Percentiles rank a stretch among this genome's conserved stretches.
Evolutionary conservation across 2,329 filamentous ascomycete genomes (phyloP).

Genomic region (Polychaeton citri): DNA sequence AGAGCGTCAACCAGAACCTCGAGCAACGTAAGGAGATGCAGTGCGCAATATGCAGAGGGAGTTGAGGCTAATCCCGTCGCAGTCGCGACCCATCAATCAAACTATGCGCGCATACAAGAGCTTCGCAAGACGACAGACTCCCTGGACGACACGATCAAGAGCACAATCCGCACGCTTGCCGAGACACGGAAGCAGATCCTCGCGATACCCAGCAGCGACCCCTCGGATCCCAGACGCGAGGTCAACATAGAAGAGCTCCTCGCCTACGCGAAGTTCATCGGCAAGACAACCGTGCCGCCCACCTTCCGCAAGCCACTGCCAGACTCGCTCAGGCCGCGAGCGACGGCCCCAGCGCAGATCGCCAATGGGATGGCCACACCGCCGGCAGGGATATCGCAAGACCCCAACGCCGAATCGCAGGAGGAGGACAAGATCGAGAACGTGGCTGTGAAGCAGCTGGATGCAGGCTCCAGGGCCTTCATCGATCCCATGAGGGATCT

Average conservation of each 20-base stretch:
- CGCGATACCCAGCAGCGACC: too few species aligned
- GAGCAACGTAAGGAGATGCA: slow-evolving; percentile 41
- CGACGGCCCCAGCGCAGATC: slow-evolving; percentile 4
- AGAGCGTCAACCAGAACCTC: slow-evolving; percentile 51
- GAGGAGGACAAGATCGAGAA: neutral
- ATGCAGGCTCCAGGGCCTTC: slow-evolving; percentile 21
- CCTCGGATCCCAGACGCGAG: slow-evolving; percentile 24
- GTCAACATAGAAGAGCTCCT: slow-evolving; percentile 63
- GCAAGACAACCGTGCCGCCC: slow-evolving; percentile 63
- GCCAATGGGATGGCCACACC: slow-evolving; percentile 21
- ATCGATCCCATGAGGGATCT: slow-evolving; percentile 42
- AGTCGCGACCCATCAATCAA: slow-evolving; percentile 65
- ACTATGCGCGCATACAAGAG: slow-evolving; percentile 53
- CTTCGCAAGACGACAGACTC: slow-evolving; percentile 53
- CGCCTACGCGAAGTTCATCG: slow-evolving; percentile 65
- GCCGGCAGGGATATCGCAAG: slow-evolving; percentile 6
- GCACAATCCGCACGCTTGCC: slow-evolving; percentile 56
- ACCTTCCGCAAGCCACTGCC: slow-evolving; percentile 26
- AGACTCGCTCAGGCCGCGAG: slow-evolving; percentile 1
- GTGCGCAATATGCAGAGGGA: slow-evolving; percentile 1
- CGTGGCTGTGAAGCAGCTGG: slow-evolving; percentile 14
- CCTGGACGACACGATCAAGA: slow-evolving; percentile 60
- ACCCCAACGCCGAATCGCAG: neutral
- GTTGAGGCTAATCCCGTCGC: slow-evolving; percentile 1
- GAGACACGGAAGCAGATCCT: slow-evolving; percentile 61